Percentiles rank a stretch among this genome's conserved stretches.
phyloP scores from a whole-genome alignment of 2,329 filamentous ascomycete species.

The Dactylellina leptospora region DNA sequence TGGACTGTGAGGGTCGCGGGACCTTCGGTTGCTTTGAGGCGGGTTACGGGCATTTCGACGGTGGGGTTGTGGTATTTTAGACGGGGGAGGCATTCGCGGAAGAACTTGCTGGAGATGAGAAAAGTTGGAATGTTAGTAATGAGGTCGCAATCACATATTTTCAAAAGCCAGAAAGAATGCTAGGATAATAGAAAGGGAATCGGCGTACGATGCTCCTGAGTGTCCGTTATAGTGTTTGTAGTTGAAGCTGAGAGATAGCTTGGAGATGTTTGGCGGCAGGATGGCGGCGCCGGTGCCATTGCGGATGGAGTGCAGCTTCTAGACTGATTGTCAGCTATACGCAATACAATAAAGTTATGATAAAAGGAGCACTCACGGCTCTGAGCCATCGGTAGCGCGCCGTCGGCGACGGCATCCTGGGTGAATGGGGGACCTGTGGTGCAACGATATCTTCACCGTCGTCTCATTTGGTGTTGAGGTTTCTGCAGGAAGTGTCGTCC shows the following conservation, averaged over 20 bases:
- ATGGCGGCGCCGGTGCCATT: slow-evolving; percentile 83
- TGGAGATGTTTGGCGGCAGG: slow-evolving; percentile 77
- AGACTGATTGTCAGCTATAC: slow-evolving; percentile 34
- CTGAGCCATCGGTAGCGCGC: slow-evolving; percentile 54
- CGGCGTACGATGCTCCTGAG: slow-evolving; percentile 73
- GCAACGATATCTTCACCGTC: slow-evolving; percentile 10
- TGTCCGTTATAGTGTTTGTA: slow-evolving; percentile 71
- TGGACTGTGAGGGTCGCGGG: slow-evolving; percentile 46
- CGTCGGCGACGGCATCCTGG: slow-evolving; percentile 54
- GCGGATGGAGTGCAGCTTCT: slow-evolving; percentile 76
- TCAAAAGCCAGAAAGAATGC: slow-evolving; percentile 4
- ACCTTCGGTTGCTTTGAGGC: slow-evolving; percentile 5
- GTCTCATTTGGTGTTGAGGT: slow-evolving; percentile 8
- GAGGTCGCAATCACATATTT: slow-evolving; percentile 58
- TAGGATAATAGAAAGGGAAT: neutral
- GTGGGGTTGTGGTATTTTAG: slow-evolving; percentile 86
- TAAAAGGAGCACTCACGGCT: slow-evolving; percentile 48
- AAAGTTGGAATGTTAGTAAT: slow-evolving; percentile 60
- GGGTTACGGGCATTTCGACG: slow-evolving; percentile 41
- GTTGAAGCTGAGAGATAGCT: slow-evolving; percentile 79
- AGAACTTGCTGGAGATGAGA: slow-evolving; percentile 77
- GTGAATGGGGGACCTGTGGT: neutral
- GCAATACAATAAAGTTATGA: neutral
- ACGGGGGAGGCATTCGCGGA: slow-evolving; percentile 79
- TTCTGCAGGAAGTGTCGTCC: slow-evolving; percentile 10